Conservation (phyloP, 257 asterid genomes). For the Haberlea rhodopensis region DNA sequence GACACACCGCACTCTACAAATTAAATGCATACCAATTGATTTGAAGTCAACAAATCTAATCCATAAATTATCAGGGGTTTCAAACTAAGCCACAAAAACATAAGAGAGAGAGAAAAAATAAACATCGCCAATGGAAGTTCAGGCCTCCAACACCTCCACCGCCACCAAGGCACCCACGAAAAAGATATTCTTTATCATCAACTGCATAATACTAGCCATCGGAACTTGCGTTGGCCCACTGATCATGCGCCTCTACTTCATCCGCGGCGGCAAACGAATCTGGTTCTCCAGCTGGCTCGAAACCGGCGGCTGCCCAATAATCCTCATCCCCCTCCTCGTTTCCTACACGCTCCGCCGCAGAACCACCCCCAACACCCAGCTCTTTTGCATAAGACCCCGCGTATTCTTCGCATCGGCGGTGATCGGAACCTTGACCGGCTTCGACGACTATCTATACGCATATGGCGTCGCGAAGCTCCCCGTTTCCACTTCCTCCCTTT, state of each 20-base stretch:
- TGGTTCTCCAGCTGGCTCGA: constrained; percentile 13
- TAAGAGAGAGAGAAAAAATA: too few relatives aligned
- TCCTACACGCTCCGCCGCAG: constrained; percentile 34
- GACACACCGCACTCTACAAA: too few relatives aligned
- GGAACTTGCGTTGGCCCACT: constrained; percentile 18
- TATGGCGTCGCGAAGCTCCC: constrained; percentile 44
- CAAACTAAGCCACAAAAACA: too few relatives aligned
- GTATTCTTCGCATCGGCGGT: constrained; percentile 29
- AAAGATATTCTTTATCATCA: not conserved
- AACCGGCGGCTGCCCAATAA: constrained; percentile 40
- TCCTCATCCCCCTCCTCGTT: constrained; percentile 38
- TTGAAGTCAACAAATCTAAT: not conserved
- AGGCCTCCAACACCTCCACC: not conserved
- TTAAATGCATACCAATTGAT: not conserved
- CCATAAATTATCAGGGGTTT: not conserved
- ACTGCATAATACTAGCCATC: constrained; percentile 6
- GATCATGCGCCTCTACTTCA: constrained; percentile 17
- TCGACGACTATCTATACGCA: constrained; percentile 44
- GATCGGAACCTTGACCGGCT: constrained; percentile 38
- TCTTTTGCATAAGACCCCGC: constrained; percentile 31
- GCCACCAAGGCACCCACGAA: not conserved
- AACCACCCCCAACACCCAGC: not conserved
- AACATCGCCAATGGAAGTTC: not conserved
- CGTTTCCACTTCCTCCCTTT: constrained; percentile 40
- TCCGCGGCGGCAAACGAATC: not conserved